phyloP scores from a whole-genome alignment of 805 yeast species.

The Myxozyma nipponensis region DNA sequence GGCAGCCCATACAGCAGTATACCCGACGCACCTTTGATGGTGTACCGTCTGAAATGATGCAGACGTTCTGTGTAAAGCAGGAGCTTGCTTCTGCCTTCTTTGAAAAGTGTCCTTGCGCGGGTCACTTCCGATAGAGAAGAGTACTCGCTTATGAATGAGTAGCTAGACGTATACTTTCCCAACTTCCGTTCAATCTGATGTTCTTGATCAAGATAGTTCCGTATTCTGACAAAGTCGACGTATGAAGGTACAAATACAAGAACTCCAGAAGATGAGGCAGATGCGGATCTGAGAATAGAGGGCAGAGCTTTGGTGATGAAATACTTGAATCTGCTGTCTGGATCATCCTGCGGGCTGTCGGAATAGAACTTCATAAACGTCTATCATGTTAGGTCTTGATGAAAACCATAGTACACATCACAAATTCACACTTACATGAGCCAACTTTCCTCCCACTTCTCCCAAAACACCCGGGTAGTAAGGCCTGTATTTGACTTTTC shows the following conservation, averaged over 20 bases:
- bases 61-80: slow-evolving; percentile 90
- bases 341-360: slow-evolving; percentile 53
- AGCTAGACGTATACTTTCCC: slow-evolving; percentile 63
- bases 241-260: slow-evolving; percentile 80
- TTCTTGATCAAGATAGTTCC: slow-evolving; percentile 54
- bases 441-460: slow-evolving; percentile 59
- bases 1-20: slow-evolving; percentile 82
- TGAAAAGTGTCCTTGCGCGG: slow-evolving; percentile 66
- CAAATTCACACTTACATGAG: slow-evolving; percentile 32
- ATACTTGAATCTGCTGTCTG: slow-evolving; percentile 76
- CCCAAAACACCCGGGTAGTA: slow-evolving; percentile 56
- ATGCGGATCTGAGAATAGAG: slow-evolving; percentile 56
- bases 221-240: slow-evolving; percentile 75
- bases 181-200: slow-evolving; percentile 46
- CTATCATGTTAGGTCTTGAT: slow-evolving; percentile 46
- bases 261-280: slow-evolving; percentile 57
- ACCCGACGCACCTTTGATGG: slow-evolving; percentile 77
- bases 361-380: slow-evolving; percentile 64
- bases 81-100: slow-evolving; percentile 57
- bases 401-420: neutral
- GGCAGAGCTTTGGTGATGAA: slow-evolving; percentile 75
- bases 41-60: slow-evolving; percentile 86
- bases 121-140: slow-evolving; percentile 67
- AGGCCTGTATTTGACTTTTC: slow-evolving; percentile 39
- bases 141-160: slow-evolving; percentile 52